Evolutionary conservation across 805 yeast genomes (phyloP).

Genomic region (Metschnikowia santaceciliae): DNA sequence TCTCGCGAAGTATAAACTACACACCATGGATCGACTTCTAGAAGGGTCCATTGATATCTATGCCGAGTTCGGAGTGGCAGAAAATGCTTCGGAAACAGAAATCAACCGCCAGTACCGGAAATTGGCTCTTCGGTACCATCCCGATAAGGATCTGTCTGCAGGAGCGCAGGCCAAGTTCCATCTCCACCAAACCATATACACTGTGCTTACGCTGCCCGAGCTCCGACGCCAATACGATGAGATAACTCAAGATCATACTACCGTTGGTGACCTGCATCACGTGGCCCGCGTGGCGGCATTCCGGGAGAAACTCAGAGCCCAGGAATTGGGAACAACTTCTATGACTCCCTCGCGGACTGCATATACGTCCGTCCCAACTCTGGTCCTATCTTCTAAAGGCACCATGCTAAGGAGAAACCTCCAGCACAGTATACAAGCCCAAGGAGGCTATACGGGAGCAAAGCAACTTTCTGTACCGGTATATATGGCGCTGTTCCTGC

Average conservation of each 20-base stretch:
- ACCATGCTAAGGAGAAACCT: slow-evolving; percentile 9
- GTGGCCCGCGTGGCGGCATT: slow-evolving; percentile 21
- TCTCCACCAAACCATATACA: slow-evolving; percentile 26
- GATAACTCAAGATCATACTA: not conserved
- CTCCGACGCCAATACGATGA: slow-evolving; percentile 30
- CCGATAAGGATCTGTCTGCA: slow-evolving; percentile 34
- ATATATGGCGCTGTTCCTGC: slow-evolving; percentile 5
- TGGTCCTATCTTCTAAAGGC: slow-evolving; percentile 26
- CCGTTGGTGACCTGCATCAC: not conserved
- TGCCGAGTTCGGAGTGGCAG: slow-evolving; percentile 39
- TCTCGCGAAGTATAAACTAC: too few species aligned
- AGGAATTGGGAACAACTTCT: slow-evolving; percentile 12
- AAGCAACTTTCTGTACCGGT: slow-evolving; percentile 18
- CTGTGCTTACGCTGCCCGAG: slow-evolving; percentile 25
- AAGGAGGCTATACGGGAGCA: slow-evolving; percentile 18
- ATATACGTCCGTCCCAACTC: not conserved
- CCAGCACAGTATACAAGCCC: slow-evolving; percentile 6
- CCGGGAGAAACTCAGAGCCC: slow-evolving; percentile 26
- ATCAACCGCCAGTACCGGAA: slow-evolving; percentile 31
- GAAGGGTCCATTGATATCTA: slow-evolving; percentile 34
- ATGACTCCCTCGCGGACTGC: too few species aligned
- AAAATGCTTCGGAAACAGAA: slow-evolving; percentile 20
- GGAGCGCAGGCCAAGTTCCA: slow-evolving; percentile 29
- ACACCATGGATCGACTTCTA: slow-evolving; percentile 14
- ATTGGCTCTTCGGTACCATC: slow-evolving; percentile 36